Base-by-base conservation (phyloP, 192 early-diverging fungal genomes). In the Backusella australiensis region DNA sequence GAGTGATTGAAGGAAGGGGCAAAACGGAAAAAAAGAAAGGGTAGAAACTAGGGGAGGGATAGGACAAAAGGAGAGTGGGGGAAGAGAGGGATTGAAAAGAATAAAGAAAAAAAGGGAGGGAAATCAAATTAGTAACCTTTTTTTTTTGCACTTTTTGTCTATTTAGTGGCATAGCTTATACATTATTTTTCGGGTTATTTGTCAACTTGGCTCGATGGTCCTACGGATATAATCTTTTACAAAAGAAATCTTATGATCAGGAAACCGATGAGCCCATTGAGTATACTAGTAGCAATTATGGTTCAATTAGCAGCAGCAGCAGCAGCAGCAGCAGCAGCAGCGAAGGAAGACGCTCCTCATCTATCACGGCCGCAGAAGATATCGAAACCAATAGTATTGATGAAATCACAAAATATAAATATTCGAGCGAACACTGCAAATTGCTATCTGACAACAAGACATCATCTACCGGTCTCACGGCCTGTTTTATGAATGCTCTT, bases 181-280 rank as follows among this genome's bases (percentile, higher is more conserved):
- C 26, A 49, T 71, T 41, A 71, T 71, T 26, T 29, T 68, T 34
- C 17, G 34, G 35, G 4, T 19, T 34, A 68, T 36, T 34, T 69
- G 89, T 90, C 76, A 94, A 95, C 75, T 86, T 95, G 19, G 63
- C 93, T 67, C 88, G 92, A 32, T 95, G 93, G 93, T 93, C 91
- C 29, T 90, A 92, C 73, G 93, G 94, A 72, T 92, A 90, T 44
- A 82, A 84, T 7, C 75, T 92, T 15, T 81, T 93, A 70, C 86
- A 36, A 87, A 4, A 76, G 72, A 39, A 75, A 74, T 68, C 85
- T 82, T 19, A 71, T 85, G 68, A 67, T 66, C 68, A 69, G 21
- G 56, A 63, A 26, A 63, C 15, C 4, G 46, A 63, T 29, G 8
- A 23, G 3, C 3, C 26, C 11, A 63, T 23, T 63, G 56, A 63